phyloP scores from a whole-genome alignment of 805 yeast species.

The Candida oleophila region DNA sequence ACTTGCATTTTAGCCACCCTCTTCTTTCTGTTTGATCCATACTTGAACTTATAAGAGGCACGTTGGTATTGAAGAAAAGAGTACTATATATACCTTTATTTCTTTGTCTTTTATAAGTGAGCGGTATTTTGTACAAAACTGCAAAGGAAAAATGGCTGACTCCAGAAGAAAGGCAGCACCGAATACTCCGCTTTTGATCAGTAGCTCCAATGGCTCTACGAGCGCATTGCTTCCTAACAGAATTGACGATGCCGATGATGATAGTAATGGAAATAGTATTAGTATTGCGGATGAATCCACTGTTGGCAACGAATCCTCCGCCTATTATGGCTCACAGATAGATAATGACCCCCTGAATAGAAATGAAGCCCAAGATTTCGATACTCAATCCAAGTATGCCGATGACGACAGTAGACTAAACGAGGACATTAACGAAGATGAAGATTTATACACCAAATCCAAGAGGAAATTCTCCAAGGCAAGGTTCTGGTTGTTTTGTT shows the following conservation, averaged over 20 bases:
- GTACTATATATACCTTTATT: neutral
- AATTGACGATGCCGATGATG: neutral
- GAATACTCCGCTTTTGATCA: neutral
- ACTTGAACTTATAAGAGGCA: no score
- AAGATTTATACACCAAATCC: conserved; percentile 6
- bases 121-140: neutral
- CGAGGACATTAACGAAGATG: conserved; percentile 6
- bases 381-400: conserved; percentile 1
- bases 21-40: no score
- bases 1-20: no score
- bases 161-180: neutral
- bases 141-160: neutral
- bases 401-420: neutral
- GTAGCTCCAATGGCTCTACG: neutral
- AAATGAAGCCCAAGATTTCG: neutral
- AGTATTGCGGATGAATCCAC: neutral
- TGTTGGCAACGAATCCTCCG: neutral
- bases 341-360: neutral
- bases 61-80: neutral
- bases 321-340: neutral
- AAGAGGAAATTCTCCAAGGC: conserved; percentile 24
- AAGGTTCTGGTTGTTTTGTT: conserved; percentile 45
- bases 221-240: neutral
- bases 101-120: neutral
- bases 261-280: neutral